Evolutionary conservation across 495 filamentous ascomycete species (phyloP), one percentile per base, ranked within the genome.

Genomic region (Zalerion maritima): DNA sequence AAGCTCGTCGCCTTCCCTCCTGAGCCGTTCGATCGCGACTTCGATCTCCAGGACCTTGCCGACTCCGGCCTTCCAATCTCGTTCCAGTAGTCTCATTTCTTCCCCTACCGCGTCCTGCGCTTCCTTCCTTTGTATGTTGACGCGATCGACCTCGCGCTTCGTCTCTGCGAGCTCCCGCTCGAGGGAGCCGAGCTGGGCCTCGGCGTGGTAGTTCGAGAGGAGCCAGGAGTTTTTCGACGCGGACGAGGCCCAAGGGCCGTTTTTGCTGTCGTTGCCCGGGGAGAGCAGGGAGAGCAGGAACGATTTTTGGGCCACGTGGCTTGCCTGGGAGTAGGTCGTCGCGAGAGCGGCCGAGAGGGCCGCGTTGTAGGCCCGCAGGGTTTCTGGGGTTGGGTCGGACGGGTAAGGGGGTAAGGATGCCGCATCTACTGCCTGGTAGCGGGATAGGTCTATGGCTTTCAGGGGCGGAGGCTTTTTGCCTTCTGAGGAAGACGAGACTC

Each of bases 171-270:
- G 57, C 37, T 94, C 84, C 36, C 61, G 64, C 63, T 94, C 87
- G n/a, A 91, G 37, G 3, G 44, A 53, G 10, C 66, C 60, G 28
- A 94, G 57, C 16, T 82, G 64, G 23, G 68, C 69, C 50, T 93
- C 85, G 15, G 84, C 38, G 33, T 83, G 71, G 35, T 68, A 64
- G 54, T 96, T 96, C 5, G 72, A 75, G 7, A 92, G 63, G 31
- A 96, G 57, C 86, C 87, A 94, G 8, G 80, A 78, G 54, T 91
- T 93, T 58, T 80, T 83, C 86, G 55, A n/a, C n/a, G n/a, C n/a
- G n/a, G n/a, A n/a, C n/a, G n/a, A n/a, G n/a, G n/a, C n/a, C n/a
- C n/a, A n/a, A n/a, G n/a, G n/a, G n/a, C n/a, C n/a, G n/a, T n/a
- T n/a, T n/a, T n/a, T n/a, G n/a, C n/a, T n/a, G n/a, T n/a, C n/a